Evolutionary conservation across 331 rosid genomes (phyloP).

Genomic region (Ulmus americana): DNA sequence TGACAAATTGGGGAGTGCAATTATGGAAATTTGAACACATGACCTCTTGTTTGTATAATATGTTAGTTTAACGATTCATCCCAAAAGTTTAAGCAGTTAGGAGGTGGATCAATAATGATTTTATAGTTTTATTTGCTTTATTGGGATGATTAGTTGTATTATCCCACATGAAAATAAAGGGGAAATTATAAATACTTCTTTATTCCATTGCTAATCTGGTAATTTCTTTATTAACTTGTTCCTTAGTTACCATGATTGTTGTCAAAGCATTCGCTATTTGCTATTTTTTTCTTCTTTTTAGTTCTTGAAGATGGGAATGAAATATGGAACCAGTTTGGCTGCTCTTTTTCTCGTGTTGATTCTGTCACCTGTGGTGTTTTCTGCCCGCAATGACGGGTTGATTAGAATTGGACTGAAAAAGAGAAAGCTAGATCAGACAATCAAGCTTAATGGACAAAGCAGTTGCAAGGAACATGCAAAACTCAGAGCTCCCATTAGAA

Average conservation of each 20-base stretch:
- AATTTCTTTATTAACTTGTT: background rate
- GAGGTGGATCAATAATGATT: no score
- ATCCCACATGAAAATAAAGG: no score
- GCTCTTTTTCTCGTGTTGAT: slow-evolving; percentile 36
- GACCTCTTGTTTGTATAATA: no score
- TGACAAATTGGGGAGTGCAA: no score
- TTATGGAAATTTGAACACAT: no score
- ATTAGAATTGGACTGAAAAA: slow-evolving; percentile 55
- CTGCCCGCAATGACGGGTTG: slow-evolving; percentile 41
- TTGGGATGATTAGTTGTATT: no score
- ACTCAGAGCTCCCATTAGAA: slow-evolving; percentile 25
- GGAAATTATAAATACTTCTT: no score
- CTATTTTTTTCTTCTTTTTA: slow-evolving; percentile 9
- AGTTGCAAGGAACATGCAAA: slow-evolving; percentile 25
- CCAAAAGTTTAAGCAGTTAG: no score
- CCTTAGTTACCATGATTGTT: background rate
- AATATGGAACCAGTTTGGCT: slow-evolving; percentile 29
- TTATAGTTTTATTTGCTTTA: no score
- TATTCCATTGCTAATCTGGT: no score
- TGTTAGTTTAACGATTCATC: no score
- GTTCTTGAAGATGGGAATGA: slow-evolving; percentile 33
- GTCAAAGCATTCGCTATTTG: background rate
- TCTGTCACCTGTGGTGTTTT: slow-evolving; percentile 34
- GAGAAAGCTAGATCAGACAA: slow-evolving; percentile 41
- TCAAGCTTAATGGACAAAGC: slow-evolving; percentile 25